phyloP scores from a whole-genome alignment of 2,329 filamentous ascomycete species.

The Venturiaceae sp. region DNA sequence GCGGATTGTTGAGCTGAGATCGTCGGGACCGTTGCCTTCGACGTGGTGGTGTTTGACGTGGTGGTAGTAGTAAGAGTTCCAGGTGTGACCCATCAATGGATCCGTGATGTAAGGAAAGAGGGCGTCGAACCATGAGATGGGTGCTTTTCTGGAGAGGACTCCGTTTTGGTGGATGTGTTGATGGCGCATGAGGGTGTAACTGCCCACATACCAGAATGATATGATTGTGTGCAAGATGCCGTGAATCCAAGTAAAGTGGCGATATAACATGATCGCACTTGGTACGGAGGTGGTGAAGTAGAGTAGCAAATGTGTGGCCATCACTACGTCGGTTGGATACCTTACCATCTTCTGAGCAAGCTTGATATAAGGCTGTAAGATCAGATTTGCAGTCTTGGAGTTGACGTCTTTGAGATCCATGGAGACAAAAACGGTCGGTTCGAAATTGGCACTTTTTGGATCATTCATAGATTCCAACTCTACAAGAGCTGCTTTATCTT shows the following conservation, averaged over 20 bases:
- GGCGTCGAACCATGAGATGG: slow-evolving; percentile 43
- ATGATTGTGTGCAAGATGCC: slow-evolving; percentile 56
- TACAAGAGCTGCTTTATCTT: slow-evolving; percentile 25
- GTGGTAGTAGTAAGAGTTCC: slow-evolving; percentile 79
- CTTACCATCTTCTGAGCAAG: slow-evolving; percentile 50
- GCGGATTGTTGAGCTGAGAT: slow-evolving; percentile 65
- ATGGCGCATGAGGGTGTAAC: slow-evolving; percentile 75
- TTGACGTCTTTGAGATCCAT: slow-evolving; percentile 40
- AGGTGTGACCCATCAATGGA: slow-evolving; percentile 72
- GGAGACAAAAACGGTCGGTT: slow-evolving; percentile 45
- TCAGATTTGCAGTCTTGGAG: slow-evolving; percentile 31
- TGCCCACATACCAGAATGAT: slow-evolving; percentile 58
- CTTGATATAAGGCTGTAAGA: slow-evolving; percentile 50
- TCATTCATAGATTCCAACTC: slow-evolving; percentile 41
- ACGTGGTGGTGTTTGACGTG: slow-evolving; percentile 82
- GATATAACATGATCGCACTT: slow-evolving; percentile 56
- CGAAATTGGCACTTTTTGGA: slow-evolving; percentile 36
- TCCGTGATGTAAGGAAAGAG: slow-evolving; percentile 65
- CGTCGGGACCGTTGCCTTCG: slow-evolving; percentile 68
- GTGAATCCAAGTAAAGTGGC: slow-evolving; percentile 58
- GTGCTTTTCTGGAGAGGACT: slow-evolving; percentile 46
- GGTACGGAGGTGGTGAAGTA: slow-evolving; percentile 63
- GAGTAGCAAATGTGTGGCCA: slow-evolving; percentile 65
- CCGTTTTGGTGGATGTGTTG: slow-evolving; percentile 75
- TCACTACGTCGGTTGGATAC: slow-evolving; percentile 62